Conservation (phyloP, 2,329 filamentous ascomycete genomes). For the Verticillium dahliae region DNA sequence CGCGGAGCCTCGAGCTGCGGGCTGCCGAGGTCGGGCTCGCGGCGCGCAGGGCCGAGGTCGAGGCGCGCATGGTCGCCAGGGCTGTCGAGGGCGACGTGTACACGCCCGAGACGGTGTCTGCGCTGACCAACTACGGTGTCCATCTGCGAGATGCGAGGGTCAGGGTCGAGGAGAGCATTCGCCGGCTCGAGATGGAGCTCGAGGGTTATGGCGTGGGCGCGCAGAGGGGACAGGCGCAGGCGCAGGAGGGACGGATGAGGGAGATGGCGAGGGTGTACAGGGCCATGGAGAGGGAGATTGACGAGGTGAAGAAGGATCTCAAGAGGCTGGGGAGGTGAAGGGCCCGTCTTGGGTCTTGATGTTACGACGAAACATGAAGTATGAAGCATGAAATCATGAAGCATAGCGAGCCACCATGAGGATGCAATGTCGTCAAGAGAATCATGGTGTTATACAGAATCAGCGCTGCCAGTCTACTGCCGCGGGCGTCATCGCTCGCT, state of each 20-base stretch:
- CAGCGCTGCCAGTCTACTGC: not conserved
- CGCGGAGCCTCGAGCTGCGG: conserved; percentile 43
- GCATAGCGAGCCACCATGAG: not conserved
- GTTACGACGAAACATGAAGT: not conserved
- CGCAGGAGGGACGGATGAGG: conserved; percentile 42
- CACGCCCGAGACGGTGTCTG: conserved; percentile 31
- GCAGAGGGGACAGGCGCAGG: conserved; percentile 17
- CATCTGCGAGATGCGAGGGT: conserved; percentile 43
- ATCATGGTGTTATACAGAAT: conserved; percentile 2
- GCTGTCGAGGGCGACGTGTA: conserved; percentile 34
- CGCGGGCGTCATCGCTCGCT: not conserved
- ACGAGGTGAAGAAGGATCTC: conserved; percentile 43
- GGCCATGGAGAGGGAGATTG: conserved; percentile 42
- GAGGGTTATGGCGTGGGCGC: conserved; percentile 41
- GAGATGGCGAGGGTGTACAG: conserved; percentile 46
- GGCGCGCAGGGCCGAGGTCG: conserved; percentile 33
- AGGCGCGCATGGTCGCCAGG: conserved; percentile 26
- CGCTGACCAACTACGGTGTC: conserved; percentile 37
- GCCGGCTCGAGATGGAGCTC: conserved; percentile 34
- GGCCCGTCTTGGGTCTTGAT: not conserved
- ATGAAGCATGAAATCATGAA: not conserved
- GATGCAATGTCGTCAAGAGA: not conserved
- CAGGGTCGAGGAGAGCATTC: conserved; percentile 36
- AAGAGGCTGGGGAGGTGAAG: conserved; percentile 20
- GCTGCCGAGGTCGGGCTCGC: conserved; percentile 36